These are phyloP conservation scores for Ogataea glucozyma DNA, from an alignment of 805 yeast genomes.

Conservation along the genomic window DNA sequence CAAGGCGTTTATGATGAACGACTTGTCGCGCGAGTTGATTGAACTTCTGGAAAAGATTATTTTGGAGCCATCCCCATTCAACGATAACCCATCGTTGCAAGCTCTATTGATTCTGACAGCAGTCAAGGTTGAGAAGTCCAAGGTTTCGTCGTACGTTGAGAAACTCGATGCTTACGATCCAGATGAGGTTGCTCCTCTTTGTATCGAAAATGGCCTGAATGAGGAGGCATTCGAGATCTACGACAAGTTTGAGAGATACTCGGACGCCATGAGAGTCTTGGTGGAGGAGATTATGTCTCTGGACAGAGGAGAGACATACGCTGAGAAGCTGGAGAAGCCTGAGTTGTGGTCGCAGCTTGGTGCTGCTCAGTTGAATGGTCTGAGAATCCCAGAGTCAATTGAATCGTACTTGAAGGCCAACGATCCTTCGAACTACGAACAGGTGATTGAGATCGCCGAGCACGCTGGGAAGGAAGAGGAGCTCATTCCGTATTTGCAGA, in stretches of 20 bases:
- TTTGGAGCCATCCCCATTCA: conserved; percentile 95
- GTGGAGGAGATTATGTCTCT: conserved; percentile 92
- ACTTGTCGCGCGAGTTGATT: conserved; percentile 87
- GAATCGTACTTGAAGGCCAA: conserved; percentile 88
- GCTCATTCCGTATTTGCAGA: conserved; percentile 76
- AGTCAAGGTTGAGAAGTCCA: conserved; percentile 88
- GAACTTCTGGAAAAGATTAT: conserved; percentile 95
- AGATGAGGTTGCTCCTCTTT: conserved; percentile 87
- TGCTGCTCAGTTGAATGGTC: conserved; percentile 91
- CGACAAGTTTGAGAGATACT: conserved; percentile 74
- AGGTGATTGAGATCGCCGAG: conserved; percentile 91
- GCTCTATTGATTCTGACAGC: conserved; percentile 92
- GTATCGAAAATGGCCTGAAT: conserved; percentile 81
- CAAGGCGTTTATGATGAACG: conserved; percentile 94
- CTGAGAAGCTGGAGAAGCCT: conserved; percentile 82
- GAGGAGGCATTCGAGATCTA: conserved; percentile 96
- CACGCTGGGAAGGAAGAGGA: conserved; percentile 97
- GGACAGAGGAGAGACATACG: conserved; percentile 92
- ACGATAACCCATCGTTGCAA: conserved; percentile 92
- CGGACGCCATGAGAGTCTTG: conserved; percentile 83
- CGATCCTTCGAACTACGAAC: conserved; percentile 86
- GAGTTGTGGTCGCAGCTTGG: conserved; percentile 95
- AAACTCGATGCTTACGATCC: conserved; percentile 90
- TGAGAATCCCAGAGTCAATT: conserved; percentile 88
- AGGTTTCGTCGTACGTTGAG: conserved; percentile 81